Conservation (phyloP, 2,329 filamentous ascomycete genomes). For the Aspergillus caelatus region DNA sequence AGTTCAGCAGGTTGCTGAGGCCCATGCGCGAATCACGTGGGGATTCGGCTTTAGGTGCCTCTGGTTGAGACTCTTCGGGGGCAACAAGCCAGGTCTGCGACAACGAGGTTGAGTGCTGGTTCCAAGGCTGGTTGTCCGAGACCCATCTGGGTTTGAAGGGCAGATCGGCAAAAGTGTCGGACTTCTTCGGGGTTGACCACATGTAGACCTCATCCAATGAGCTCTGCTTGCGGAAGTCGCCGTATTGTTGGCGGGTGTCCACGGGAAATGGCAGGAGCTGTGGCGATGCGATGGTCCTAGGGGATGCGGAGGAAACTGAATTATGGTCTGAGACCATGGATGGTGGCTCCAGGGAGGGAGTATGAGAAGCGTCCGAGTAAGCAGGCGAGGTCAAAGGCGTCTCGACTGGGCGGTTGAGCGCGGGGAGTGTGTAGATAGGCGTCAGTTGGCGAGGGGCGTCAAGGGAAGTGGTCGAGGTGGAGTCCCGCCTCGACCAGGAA, state of each 20-base stretch:
- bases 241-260: slow-evolving; percentile 46
- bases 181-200: slow-evolving; percentile 21
- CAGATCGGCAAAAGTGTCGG: slow-evolving; percentile 30
- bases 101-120: slow-evolving; percentile 30
- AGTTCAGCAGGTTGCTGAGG: slow-evolving; percentile 42
- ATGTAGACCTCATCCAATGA: slow-evolving; percentile 28
- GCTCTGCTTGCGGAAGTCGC: slow-evolving; percentile 37
- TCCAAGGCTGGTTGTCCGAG: slow-evolving; percentile 31
- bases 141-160: slow-evolving; percentile 32
- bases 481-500: slow-evolving; percentile 29
- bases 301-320: slow-evolving; percentile 65
- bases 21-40: slow-evolving; percentile 45
- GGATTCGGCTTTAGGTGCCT: slow-evolving; percentile 24
- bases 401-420: slow-evolving; percentile 49
- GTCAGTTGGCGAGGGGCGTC: slow-evolving; percentile 35
- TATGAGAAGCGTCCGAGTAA: slow-evolving; percentile 63
- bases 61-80: slow-evolving; percentile 16
- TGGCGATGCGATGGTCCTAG: slow-evolving; percentile 48
- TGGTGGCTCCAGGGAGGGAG: slow-evolving; percentile 63
- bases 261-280: slow-evolving; percentile 44
- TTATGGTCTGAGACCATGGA: slow-evolving; percentile 72
- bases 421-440: slow-evolving; percentile 42
- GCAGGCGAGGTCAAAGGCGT: slow-evolving; percentile 66
- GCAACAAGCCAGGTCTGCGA: slow-evolving; percentile 28
- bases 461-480: slow-evolving; percentile 23